These are phyloP conservation scores for Citrus maxima DNA, from an alignment of 345 rosid species.

Conservation along the genomic window DNA sequence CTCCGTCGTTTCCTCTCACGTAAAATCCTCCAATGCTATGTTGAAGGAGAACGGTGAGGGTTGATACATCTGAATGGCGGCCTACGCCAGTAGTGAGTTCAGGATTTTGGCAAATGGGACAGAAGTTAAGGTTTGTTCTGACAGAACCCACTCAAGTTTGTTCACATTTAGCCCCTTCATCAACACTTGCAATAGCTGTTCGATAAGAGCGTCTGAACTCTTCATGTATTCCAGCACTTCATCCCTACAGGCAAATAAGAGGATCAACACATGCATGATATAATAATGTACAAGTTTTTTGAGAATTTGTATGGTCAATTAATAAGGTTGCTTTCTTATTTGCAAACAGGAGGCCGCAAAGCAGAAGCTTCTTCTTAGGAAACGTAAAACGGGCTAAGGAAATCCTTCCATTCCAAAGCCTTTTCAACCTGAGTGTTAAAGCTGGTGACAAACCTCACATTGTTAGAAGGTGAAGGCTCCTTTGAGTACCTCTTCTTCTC, in stretches of 20 bases:
- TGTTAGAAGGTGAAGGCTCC: constrained; percentile 27
- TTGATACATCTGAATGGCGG: constrained; percentile 39
- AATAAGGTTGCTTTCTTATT: constrained; percentile 6
- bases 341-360: constrained; percentile 45
- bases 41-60: constrained; percentile 39
- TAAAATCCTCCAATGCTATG: constrained; percentile 43
- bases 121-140: constrained; percentile 38
- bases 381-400: constrained; percentile 44
- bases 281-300: too few relatives aligned
- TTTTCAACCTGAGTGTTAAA: constrained; percentile 40
- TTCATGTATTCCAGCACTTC: constrained; percentile 43
- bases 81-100: constrained; percentile 40
- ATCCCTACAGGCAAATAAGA: not conserved
- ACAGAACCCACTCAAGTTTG: constrained; percentile 39
- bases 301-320: too few relatives aligned
- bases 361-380: constrained; percentile 40
- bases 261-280: not conserved
- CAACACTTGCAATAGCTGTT: constrained; percentile 29
- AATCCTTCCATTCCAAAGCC: constrained; percentile 58
- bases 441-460: constrained; percentile 35
- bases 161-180: constrained; percentile 37
- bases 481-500: constrained; percentile 38
- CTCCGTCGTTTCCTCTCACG: constrained; percentile 21
- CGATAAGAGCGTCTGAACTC: constrained; percentile 32
- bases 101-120: constrained; percentile 43